Evolutionary conservation across 192 early-diverging fungal genomes (phyloP), one percentile per base, ranked within the genome.

Genomic region (Diversispora epigaea): DNA sequence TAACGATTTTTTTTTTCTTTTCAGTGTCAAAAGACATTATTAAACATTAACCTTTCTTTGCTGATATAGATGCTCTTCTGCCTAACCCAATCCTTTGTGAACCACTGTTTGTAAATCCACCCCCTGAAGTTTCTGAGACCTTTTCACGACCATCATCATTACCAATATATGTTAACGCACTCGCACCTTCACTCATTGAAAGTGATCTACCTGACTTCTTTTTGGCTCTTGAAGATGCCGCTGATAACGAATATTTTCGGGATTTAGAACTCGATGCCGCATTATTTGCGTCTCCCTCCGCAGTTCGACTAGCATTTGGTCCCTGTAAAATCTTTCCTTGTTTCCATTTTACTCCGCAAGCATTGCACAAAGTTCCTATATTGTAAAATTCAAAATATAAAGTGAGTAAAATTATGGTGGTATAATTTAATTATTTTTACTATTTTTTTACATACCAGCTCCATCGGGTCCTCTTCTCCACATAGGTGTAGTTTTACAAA

Each of bases 301-400:
- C 47, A n/a, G 22, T 19, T 19, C 19, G 40, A 10, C 25, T 63
- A 15, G 66, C 68, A 7, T 46, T 64, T 6, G 66, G n/a, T 47
- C 79, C 83, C 52, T 78, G 70, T 52, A 91, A 60, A 40, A 93
- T 91, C 70, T 93, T 94, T 61, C 92, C 92, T 63, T 90, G 84
- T 64, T 91, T 92, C 92, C 92, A 93, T 71, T 92, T 92, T 11
- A 93, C 92, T 10, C 92, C 92, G 70, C 92, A 93, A 1, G 91
- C 91, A 77, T 93, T 93, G 70, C 92, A 93, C 5, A 93, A 80
- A 1, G 92, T 93, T 5, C 75, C 71, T 39, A 65, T 32, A 68
- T 11, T 14, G 47, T 12, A 17, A 19, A 5, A 17, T 22, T 32
- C 10, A 49, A 10, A 39, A 46, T 22, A 12, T 49, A 32, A 21